A percentile compares a stretch with the other conserved stretches of the same genome.
Evolutionary conservation across 164 flowering plant species (phyloP).

Genomic region (Nymphaea colorata): DNA sequence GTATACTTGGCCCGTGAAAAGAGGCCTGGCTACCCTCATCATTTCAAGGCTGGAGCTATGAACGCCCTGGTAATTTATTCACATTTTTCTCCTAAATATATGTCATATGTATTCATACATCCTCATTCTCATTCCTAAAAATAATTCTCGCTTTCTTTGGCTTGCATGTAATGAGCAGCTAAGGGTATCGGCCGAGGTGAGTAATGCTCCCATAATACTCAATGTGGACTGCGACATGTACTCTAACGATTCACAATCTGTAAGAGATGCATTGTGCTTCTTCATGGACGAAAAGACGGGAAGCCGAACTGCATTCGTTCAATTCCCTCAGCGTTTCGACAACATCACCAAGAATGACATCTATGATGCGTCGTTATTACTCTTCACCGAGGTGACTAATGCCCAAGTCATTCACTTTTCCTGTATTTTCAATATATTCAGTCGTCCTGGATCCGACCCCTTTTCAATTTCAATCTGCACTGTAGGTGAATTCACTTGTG

Average conservation of each 20-base stretch:
- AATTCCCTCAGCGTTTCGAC: conserved; percentile 48
- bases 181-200: conserved; percentile 61
- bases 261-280: conserved; percentile 59
- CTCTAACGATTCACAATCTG: conserved; percentile 37
- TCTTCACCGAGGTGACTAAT: neutral
- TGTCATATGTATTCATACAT: neutral
- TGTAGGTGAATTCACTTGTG: too few relatives aligned
- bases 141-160: too few relatives aligned
- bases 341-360: conserved; percentile 47
- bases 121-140: neutral
- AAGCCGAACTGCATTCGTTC: conserved; percentile 47
- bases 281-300: conserved; percentile 64
- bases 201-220: conserved; percentile 46
- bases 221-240: conserved; percentile 85
- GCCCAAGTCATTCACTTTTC: neutral
- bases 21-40: conserved; percentile 16
- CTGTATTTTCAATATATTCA: neutral
- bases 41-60: conserved; percentile 28
- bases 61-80: conserved; percentile 20
- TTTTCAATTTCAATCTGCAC: neutral
- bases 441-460: neutral
- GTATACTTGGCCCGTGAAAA: conserved; percentile 27
- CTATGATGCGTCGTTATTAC: conserved; percentile 16
- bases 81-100: neutral
- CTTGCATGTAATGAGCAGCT: conserved; percentile 22